A percentile compares a stretch with the other conserved stretches of the same genome.
Evolutionary conservation across 805 yeast species (phyloP).

Genomic region (Myxozyma neglecta): DNA sequence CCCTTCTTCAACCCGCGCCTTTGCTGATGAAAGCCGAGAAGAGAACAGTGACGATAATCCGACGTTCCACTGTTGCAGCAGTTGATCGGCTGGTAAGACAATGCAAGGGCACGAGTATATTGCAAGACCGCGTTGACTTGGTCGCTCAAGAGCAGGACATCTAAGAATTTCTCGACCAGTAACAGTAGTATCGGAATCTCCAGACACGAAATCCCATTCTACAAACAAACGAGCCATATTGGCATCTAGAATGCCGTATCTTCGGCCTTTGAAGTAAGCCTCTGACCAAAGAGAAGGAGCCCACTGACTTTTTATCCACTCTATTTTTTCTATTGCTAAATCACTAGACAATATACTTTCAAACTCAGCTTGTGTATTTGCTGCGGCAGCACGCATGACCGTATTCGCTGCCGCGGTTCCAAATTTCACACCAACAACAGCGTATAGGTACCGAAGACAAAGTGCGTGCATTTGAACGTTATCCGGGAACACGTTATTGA

Average conservation of each 20-base stretch:
- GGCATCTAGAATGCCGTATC: conserved; percentile 18
- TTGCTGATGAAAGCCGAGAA: not conserved
- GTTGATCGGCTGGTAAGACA: conserved; percentile 13
- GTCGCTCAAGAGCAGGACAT: conserved; percentile 6
- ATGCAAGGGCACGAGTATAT: conserved; percentile 13
- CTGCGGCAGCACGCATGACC: conserved; percentile 16
- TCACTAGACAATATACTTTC: not conserved
- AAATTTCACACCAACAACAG: conserved; percentile 10
- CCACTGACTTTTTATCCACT: conserved; percentile 7
- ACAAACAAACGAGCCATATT: conserved; percentile 16
- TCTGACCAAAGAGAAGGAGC: conserved; percentile 24
- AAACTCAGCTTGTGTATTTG: conserved; percentile 8
- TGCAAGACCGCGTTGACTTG: conserved; percentile 1
- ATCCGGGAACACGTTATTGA: conserved; percentile 15
- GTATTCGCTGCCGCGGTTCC: conserved; percentile 16
- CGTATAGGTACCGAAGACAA: conserved; percentile 15
- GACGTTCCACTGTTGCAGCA: conserved; percentile 9
- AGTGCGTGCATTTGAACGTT: conserved; percentile 12
- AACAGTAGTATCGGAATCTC: not conserved
- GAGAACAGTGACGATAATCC: conserved; percentile 14
- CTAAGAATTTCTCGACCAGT: not conserved
- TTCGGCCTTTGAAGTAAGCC: conserved; percentile 10
- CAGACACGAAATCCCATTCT: conserved; percentile 16
- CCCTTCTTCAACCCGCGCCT: not conserved
- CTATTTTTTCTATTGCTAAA: conserved; percentile 3